Evolutionary conservation across 331 rosid species (phyloP).

Genomic region (Dryas integrifolia): DNA sequence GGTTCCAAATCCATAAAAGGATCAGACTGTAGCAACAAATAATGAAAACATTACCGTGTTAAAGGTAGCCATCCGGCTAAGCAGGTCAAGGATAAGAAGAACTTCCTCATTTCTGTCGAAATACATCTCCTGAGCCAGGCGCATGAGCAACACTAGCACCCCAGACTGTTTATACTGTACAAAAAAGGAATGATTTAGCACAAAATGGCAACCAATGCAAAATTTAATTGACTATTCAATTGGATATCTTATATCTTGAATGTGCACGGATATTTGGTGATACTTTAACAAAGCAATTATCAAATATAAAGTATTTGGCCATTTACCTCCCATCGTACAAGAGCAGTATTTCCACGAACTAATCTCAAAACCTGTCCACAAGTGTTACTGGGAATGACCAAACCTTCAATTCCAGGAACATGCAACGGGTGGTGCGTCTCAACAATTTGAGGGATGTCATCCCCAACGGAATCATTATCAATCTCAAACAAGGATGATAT

Average conservation of each 20-base stretch:
- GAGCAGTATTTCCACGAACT: conserved; percentile 62
- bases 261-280: not conserved
- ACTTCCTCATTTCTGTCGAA: conserved; percentile 55
- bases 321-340: conserved; percentile 94
- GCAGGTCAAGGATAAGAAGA: conserved; percentile 68
- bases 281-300: conserved; percentile 3
- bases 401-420: conserved; percentile 79
- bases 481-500: conserved; percentile 74
- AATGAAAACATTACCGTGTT: conserved; percentile 50
- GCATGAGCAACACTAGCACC: conserved; percentile 69
- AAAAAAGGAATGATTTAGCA: conserved; percentile 31
- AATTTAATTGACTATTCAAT: conserved; percentile 19
- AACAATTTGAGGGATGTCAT: conserved; percentile 43
- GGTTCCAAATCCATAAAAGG: not conserved
- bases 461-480: conserved; percentile 40
- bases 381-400: conserved; percentile 69
- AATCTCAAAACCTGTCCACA: conserved; percentile 68
- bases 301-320: conserved; percentile 14
- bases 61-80: conserved; percentile 72
- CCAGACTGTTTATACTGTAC: conserved; percentile 70
- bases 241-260: not conserved
- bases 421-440: conserved; percentile 52
- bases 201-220: not conserved
- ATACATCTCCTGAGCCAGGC: conserved; percentile 64
- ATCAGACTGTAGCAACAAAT: not conserved